phyloP scores from a whole-genome alignment of 2,329 filamentous ascomycete species.

The Ceratocystis destructans region DNA sequence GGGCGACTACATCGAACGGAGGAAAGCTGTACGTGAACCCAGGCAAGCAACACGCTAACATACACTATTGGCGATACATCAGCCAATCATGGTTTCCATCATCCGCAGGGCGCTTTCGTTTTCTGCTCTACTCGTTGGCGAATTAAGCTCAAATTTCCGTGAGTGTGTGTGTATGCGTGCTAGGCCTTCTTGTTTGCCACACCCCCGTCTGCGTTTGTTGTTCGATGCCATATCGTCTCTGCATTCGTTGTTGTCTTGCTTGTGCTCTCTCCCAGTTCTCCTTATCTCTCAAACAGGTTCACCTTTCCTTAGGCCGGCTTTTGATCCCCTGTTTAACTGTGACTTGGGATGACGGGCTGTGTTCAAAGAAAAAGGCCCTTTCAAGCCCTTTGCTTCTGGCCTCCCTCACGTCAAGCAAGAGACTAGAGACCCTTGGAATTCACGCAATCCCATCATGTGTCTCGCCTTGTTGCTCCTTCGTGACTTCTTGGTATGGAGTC shows the following conservation, averaged over 20 bases:
- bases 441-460: constrained; percentile 4
- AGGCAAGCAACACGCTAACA: background rate
- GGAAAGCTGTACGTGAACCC: background rate
- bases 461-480: constrained; percentile 5
- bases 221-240: background rate
- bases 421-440: background rate
- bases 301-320: background rate
- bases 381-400: background rate
- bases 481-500: constrained; percentile 1
- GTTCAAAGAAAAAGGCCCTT: background rate
- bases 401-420: background rate
- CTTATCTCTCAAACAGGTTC: background rate
- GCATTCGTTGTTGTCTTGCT: background rate
- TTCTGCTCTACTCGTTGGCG: too few relatives aligned
- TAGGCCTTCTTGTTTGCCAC: background rate
- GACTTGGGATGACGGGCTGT: background rate
- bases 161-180: background rate
- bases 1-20: background rate
- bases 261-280: background rate
- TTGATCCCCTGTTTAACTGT: background rate
- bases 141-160: too few relatives aligned
- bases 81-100: background rate
- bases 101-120: too few relatives aligned
- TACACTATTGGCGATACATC: background rate
- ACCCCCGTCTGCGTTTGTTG: background rate